Conservation (phyloP, 176 grass and related monocot species). For the Elymus sibiricus region DNA sequence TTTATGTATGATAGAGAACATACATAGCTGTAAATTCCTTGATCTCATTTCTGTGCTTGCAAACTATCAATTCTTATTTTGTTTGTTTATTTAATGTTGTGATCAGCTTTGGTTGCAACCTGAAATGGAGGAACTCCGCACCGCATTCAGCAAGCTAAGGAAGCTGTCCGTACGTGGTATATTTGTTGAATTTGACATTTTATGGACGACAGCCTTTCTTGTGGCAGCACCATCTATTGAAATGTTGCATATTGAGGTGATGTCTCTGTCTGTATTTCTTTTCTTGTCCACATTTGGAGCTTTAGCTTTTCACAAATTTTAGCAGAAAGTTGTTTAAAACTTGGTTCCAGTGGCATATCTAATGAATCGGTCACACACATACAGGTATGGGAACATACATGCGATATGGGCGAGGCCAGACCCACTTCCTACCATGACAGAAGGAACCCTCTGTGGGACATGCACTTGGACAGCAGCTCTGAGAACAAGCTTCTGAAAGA, state of each 20-base stretch:
- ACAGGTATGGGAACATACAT: not conserved
- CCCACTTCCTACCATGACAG: not conserved
- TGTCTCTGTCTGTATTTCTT: not conserved
- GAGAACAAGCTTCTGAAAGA: not conserved
- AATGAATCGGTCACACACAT: not conserved
- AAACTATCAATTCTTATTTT: not conserved
- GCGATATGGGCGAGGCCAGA: not conserved
- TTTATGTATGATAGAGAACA: not conserved
- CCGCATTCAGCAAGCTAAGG: not conserved
- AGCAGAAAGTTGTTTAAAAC: not conserved
- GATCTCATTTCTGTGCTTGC: not conserved
- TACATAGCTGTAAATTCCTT: not conserved
- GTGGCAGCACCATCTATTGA: not conserved
- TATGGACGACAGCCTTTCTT: not conserved
- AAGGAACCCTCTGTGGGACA: not conserved
- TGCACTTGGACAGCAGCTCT: not conserved
- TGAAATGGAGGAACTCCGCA: not conserved
- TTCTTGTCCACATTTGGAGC: not conserved
- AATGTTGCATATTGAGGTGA: not conserved
- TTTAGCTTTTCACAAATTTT: not conserved
- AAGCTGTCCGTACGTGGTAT: not conserved
- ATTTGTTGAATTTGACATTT: slow-evolving; percentile 9
- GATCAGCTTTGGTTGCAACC: not conserved
- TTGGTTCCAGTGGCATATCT: not conserved
- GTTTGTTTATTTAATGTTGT: not conserved